A percentile compares a stretch with the other conserved stretches of the same genome.
Evolutionary conservation across 768 basidiomycete species (phyloP).

Genomic region (Tulasnella sp.): DNA sequence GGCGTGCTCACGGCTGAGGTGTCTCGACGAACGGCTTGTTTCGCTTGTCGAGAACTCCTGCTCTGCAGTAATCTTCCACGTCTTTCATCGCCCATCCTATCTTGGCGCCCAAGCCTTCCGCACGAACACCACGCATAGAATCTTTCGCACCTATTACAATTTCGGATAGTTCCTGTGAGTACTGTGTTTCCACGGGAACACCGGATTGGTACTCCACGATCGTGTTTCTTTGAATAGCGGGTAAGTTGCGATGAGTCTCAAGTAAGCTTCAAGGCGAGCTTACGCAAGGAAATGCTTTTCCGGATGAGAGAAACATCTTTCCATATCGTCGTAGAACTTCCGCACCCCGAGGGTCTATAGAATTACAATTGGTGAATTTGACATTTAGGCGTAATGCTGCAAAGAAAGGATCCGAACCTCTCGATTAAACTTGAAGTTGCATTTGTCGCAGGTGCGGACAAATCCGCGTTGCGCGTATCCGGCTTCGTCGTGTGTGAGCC

Average conservation of each 20-base stretch:
- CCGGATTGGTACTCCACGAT: not conserved
- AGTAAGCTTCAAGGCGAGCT: no score
- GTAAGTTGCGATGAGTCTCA: not conserved
- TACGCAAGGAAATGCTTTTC: constrained; percentile 12
- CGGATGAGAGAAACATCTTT: not conserved
- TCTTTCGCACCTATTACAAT: not conserved
- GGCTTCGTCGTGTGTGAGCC: constrained; percentile 9
- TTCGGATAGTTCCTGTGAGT: not conserved
- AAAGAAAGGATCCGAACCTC: constrained; percentile 11
- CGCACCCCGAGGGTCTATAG: constrained; percentile 4
- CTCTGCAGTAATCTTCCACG: not conserved
- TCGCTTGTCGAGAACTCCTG: not conserved
- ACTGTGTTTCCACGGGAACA: not conserved
- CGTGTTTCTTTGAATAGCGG: not conserved
- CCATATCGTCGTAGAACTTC: constrained; percentile 19
- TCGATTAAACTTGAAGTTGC: not conserved
- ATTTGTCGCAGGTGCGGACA: not conserved
- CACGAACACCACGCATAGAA: not conserved
- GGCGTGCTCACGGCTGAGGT: not conserved
- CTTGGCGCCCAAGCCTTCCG: not conserved
- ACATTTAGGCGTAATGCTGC: not conserved
- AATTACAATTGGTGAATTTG: not conserved
- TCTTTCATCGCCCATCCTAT: constrained; percentile 1
- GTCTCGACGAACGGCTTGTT: not conserved
- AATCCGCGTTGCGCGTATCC: constrained; percentile 25